Base-by-base conservation (phyloP, 371 early-diverging fungal species). In the Rhizopus sp. region DNA sequence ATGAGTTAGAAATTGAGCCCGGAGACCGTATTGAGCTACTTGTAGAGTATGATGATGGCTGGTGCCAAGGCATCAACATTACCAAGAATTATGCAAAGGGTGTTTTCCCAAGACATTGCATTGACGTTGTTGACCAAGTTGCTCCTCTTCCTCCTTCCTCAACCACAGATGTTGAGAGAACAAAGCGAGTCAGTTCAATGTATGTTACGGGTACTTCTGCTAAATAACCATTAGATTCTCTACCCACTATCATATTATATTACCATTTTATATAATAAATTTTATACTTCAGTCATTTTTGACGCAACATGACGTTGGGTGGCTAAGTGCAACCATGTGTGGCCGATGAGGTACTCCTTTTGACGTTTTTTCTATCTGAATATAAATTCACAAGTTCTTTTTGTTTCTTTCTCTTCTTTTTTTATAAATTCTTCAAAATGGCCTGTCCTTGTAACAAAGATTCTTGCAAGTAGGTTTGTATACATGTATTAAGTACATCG, bases 21-120 rank as follows among this genome's bases (percentile, higher is more conserved):
- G 86, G 86, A 17, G 86, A 86, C 16, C 65, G 75, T 9, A 70
- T 86, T 9, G 70, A 78, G n/a, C 63, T 86, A 12, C 50, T 82
- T 44, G 70, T 72, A 8, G 82, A 82, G 54, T 85, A 77, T 38
- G 85, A 85, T 55, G 85, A 85, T 62, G 85, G 85, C 0, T 85
- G 85, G 85, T 75, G 75, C 32, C 65, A 76, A 55, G 83, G 83
- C 12, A 57, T 78, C 55, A 85, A 85, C 52, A 58, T 79, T 7
- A 68, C 82, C 32, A 68, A 70, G 6, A 78, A 74, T 1, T 64
- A 75, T 12, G 53, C 57, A 13, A 70, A 77, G 58, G 85, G 85
- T 13, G 82, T 83, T 1, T 81, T 85, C 67, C 85, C 85, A 1
- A 64, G 77, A 42, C 78, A 79, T 57, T 83, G 83, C 56, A 64